Base-by-base conservation (phyloP, 1,139 yeast genomes). In the Kodamaea suecica region DNA sequence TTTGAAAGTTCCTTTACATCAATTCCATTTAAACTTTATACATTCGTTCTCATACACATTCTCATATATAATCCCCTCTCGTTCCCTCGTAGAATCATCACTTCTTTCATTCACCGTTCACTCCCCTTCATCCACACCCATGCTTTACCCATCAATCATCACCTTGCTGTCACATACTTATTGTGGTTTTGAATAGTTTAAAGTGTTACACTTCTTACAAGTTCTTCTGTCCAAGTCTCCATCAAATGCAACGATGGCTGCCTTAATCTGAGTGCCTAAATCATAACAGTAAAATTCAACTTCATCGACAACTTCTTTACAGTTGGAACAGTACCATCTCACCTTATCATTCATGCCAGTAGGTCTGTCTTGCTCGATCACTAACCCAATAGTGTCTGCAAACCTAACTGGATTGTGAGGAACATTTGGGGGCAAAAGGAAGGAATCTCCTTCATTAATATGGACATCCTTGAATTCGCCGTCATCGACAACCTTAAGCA, bases 351-450 rank as follows among this genome's bases (percentile, higher is more conserved):
- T 69, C 24, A 75, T 64, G 2, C 76, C 85, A 36, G 65, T 63
- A 0, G 95, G 95, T 45, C 97, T 71, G 53, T 87, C 95, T 58
- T 88, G 96, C 52, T 90, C 97, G n/a, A 90, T 85, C 5, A 90
- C 97, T 32, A 90, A 66, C 0, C 97, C 97, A 20, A 90, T 80
- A 0, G 97, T 87, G 50, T 88, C 67, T 7, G 81, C 84, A 56
- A 77, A 90, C 47, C 97, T 69, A 12, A 86, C 92, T 1, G 97
- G 97, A 48, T 83, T 85, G 56, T 90, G 97, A 1, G 97, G 97
- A 3, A 76, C 73, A 53, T 86, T 85, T 1, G 83, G 81, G 1
- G 95, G 95, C 23, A 90, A 71, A 43, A 90, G 64, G 53, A 86
- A 90, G 20, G 95, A 82, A 49, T 86, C 95, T 10, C 95, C 95